Evolutionary conservation across 108 stramenopile genomes (phyloP).

Genomic region (Parmales sp.): DNA sequence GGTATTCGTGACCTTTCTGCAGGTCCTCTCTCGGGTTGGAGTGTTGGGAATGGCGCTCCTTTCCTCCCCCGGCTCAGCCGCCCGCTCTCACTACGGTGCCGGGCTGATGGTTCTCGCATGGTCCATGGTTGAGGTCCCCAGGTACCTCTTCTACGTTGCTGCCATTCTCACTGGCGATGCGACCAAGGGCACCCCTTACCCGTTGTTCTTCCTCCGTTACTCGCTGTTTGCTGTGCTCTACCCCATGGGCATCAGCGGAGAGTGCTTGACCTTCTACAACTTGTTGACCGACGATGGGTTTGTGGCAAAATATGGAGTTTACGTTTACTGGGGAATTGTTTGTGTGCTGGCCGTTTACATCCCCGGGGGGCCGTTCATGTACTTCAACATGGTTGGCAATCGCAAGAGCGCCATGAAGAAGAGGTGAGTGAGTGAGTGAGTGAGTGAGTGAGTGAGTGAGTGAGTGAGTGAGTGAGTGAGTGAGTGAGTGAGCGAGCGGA

Average conservation of each 20-base stretch:
- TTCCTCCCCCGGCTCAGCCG: slow-evolving; percentile 44
- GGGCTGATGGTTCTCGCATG: slow-evolving; percentile 78
- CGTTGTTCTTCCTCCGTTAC: slow-evolving; percentile 93
- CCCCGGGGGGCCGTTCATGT: slow-evolving; percentile 81
- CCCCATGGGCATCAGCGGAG: slow-evolving; percentile 84
- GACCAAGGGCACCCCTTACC: slow-evolving; percentile 76
- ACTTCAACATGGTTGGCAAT: slow-evolving; percentile 85
- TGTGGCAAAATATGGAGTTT: slow-evolving; percentile 22
- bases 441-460: too few relatives aligned
- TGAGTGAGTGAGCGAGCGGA: too few relatives aligned
- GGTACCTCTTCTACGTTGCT: slow-evolving; percentile 86
- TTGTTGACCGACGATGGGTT: slow-evolving; percentile 51
- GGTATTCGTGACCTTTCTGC: slow-evolving; percentile 77
- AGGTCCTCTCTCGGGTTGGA: slow-evolving; percentile 74
- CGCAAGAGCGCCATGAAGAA: slow-evolving; percentile 81
- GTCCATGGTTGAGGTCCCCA: slow-evolving; percentile 79
- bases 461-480: too few relatives aligned
- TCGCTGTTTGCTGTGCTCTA: slow-evolving; percentile 87
- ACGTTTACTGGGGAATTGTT: slow-evolving; percentile 45
- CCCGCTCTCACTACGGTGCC: slow-evolving; percentile 73
- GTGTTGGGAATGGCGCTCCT: slow-evolving; percentile 62
- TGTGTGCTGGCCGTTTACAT: slow-evolving; percentile 64
- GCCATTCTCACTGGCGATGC: slow-evolving; percentile 74
- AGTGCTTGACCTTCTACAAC: slow-evolving; percentile 35
- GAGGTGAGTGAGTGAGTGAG: too few relatives aligned